Evolutionary conservation across 1,284 basidiomycete species (phyloP).

Genomic region (Malassezia slooffiae): DNA sequence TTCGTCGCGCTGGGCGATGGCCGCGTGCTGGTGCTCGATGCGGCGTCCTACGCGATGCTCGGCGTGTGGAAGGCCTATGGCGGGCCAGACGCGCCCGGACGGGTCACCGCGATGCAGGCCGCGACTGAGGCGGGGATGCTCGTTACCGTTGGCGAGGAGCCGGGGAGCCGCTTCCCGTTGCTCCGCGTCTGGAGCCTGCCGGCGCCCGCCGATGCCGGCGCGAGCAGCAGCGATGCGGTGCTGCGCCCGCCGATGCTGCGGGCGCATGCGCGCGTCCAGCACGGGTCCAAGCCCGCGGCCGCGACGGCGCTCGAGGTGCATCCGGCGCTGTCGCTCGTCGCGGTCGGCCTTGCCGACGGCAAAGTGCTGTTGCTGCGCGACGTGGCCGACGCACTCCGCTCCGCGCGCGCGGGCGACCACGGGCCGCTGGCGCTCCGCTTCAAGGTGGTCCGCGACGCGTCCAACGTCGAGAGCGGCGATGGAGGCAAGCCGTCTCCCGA

Average conservation of each 20-base stretch:
- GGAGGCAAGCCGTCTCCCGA: slow-evolving; percentile 52
- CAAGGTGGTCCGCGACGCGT: slow-evolving; percentile 30
- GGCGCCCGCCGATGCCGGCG: slow-evolving; percentile 1
- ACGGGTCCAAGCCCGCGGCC: background rate
- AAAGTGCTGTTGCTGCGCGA: slow-evolving; percentile 82
- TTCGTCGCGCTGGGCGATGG: slow-evolving; percentile 28
- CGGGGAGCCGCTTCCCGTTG: slow-evolving; percentile 23
- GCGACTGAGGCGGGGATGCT: slow-evolving; percentile 26
- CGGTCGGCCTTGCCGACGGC: slow-evolving; percentile 86
- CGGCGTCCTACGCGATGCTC: slow-evolving; percentile 22
- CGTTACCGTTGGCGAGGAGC: slow-evolving; percentile 31
- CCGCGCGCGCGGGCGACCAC: slow-evolving; percentile 42
- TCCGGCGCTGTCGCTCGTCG: slow-evolving; percentile 67
- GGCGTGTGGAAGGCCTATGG: slow-evolving; percentile 32
- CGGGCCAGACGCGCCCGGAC: slow-evolving; percentile 12
- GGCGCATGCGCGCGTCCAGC: background rate
- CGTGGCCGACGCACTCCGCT: slow-evolving; percentile 71
- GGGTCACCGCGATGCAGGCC: slow-evolving; percentile 22
- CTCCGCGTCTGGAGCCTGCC: slow-evolving; percentile 39
- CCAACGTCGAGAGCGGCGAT: slow-evolving; percentile 13
- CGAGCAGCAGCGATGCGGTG: background rate
- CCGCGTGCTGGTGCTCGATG: slow-evolving; percentile 25
- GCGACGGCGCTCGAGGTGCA: slow-evolving; percentile 55
- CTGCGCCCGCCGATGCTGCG: slow-evolving; percentile 26
- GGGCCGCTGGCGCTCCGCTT: slow-evolving; percentile 15